Conservation (phyloP, 768 basidiomycete species). For the Leccinum disarticulatum region DNA sequence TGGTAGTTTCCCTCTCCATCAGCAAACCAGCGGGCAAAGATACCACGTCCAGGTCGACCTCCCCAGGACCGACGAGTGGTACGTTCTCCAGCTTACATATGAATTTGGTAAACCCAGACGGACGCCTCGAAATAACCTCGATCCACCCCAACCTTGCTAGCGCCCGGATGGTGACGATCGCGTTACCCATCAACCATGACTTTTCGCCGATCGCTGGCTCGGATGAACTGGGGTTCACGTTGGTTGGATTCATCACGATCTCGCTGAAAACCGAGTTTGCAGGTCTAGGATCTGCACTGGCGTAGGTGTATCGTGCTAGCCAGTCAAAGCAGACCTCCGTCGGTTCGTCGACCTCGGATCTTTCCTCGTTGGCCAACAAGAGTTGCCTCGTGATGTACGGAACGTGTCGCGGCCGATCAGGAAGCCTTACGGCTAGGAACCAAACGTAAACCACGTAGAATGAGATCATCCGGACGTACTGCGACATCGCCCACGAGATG, state of each 20-base stretch:
- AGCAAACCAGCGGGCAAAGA: conserved; percentile 72
- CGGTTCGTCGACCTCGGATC: conserved; percentile 74
- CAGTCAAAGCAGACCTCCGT: conserved; percentile 98
- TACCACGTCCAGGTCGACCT: conserved; percentile 76
- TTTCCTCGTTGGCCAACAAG: conserved; percentile 79
- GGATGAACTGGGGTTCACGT: conserved; percentile 26
- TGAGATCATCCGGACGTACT: conserved; percentile 87
- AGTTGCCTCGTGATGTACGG: conserved; percentile 86
- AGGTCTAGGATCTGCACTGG: conserved; percentile 89
- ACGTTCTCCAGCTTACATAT: conserved; percentile 87
- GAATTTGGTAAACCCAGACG: conserved; percentile 86
- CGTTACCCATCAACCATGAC: conserved; percentile 84
- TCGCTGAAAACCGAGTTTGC: conserved; percentile 76
- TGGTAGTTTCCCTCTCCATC: conserved; percentile 56
- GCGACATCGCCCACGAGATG: conserved; percentile 83
- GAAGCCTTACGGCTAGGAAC: conserved; percentile 86
- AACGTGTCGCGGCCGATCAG: conserved; percentile 78
- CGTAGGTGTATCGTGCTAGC: conserved; percentile 93
- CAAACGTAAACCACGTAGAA: conserved; percentile 92
- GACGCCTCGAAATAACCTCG: conserved; percentile 77
- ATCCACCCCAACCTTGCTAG: conserved; percentile 82
- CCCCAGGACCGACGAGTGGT: conserved; percentile 80
- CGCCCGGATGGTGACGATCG: conserved; percentile 78
- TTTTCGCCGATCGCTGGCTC: conserved; percentile 57
- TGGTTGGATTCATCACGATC: conserved; percentile 64